Evolutionary conservation across 768 basidiomycete genomes (phyloP).

Genomic region (Wakefieldia striispora): DNA sequence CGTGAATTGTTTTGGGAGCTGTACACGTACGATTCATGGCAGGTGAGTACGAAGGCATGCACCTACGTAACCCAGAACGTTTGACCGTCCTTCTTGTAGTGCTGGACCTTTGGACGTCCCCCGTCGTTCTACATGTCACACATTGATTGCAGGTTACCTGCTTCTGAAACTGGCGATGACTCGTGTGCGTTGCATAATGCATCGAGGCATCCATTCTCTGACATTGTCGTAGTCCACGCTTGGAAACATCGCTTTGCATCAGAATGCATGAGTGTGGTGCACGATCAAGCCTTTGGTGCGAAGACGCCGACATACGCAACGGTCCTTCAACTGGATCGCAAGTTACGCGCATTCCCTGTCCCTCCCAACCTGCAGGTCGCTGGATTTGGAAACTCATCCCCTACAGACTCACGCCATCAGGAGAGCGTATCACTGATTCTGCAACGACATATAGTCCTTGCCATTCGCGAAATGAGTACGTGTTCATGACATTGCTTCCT

Average conservation of each 20-base stretch:
- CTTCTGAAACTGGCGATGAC: slow-evolving; percentile 48
- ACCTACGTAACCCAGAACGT: slow-evolving; percentile 4
- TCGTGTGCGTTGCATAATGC: slow-evolving; percentile 43
- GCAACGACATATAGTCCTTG: slow-evolving; percentile 66
- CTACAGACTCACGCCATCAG: slow-evolving; percentile 39
- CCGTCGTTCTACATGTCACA: slow-evolving; percentile 67
- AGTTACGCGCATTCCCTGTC: slow-evolving; percentile 65
- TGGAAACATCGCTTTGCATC: slow-evolving; percentile 72
- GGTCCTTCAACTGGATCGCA: slow-evolving; percentile 64
- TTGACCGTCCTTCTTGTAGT: slow-evolving; percentile 45
- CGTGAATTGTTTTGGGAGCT: slow-evolving; percentile 68
- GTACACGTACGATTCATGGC: slow-evolving; percentile 37
- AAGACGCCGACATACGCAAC: slow-evolving; percentile 67
- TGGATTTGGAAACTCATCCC: slow-evolving; percentile 56
- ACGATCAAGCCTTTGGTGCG: slow-evolving; percentile 71
- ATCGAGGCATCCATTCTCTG: slow-evolving; percentile 1
- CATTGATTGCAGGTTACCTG: slow-evolving; percentile 65
- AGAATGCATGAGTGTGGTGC: slow-evolving; percentile 66
- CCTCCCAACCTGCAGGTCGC: slow-evolving; percentile 64
- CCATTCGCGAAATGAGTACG: slow-evolving; percentile 69
- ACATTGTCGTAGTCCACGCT: slow-evolving; percentile 45
- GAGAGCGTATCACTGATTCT: slow-evolving; percentile 45
- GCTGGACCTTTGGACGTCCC: slow-evolving; percentile 67
- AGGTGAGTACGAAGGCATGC: slow-evolving; percentile 23
- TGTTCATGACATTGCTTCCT: slow-evolving; percentile 10